Conservation (phyloP, 768 basidiomycete species). For the Mrakia frigida region DNA sequence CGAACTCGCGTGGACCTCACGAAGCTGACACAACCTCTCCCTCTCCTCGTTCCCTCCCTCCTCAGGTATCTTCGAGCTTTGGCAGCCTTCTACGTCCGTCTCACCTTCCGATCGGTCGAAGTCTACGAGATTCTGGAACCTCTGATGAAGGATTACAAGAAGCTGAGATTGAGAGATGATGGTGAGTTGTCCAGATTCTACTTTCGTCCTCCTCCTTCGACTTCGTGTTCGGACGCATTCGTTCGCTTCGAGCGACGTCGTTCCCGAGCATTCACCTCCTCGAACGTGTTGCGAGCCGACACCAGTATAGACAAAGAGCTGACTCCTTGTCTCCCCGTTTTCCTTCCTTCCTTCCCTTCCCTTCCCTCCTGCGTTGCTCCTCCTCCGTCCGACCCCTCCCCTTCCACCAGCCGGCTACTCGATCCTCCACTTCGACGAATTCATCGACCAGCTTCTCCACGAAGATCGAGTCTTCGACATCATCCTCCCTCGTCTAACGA, state of each 20-base stretch:
- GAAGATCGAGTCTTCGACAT: conserved; percentile 95
- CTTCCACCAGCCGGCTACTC: conserved; percentile 67
- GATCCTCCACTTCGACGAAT: conserved; percentile 86
- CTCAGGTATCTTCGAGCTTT: conserved; percentile 85
- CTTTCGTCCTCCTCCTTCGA: background rate
- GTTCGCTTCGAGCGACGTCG: background rate
- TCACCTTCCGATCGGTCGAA: conserved; percentile 86
- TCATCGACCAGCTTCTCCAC: conserved; percentile 70
- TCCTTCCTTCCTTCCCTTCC: too few species aligned
- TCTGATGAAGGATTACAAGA: conserved; percentile 85
- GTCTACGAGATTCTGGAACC: conserved; percentile 93
- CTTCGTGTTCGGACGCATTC: background rate
- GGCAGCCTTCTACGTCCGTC: conserved; percentile 86
- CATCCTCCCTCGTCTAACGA: conserved; percentile 82
- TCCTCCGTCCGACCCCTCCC: background rate
- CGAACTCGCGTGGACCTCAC: background rate
- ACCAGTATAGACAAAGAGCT: too few species aligned
- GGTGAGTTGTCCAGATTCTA: conserved; percentile 50
- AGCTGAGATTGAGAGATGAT: conserved; percentile 73
- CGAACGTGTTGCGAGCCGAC: background rate
- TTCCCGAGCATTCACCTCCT: background rate
- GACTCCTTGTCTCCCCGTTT: too few species aligned
- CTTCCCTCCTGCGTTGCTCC: background rate
- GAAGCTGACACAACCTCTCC: background rate
- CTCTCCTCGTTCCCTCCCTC: background rate